Conservation (phyloP, 1,284 basidiomycete species). For the Ganoderma leucocontextum region DNA sequence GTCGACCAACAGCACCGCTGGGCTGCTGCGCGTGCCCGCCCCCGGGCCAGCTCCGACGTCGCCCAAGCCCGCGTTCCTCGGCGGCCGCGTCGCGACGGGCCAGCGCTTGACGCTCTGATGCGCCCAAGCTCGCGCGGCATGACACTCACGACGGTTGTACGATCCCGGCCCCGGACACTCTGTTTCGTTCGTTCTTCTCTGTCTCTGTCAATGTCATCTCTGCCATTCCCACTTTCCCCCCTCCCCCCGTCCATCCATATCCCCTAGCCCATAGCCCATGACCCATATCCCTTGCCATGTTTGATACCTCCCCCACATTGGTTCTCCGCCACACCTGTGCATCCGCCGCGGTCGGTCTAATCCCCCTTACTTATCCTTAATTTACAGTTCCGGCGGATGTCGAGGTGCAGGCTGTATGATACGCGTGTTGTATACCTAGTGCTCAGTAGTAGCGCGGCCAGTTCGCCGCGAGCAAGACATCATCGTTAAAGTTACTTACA, state of each 20-base stretch:
- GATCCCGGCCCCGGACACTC: background rate
- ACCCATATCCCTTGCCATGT: background rate
- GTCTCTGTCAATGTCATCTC: background rate
- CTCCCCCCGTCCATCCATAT: background rate
- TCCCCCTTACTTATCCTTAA: constrained; percentile 3
- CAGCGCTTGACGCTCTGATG: background rate
- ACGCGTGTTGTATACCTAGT: background rate
- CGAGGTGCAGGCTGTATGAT: background rate
- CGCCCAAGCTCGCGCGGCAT: background rate
- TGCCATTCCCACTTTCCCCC: background rate
- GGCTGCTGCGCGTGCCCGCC: background rate
- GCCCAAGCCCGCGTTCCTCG: background rate
- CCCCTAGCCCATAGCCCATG: background rate
- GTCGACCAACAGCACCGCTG: background rate
- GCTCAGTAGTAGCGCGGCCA: background rate
- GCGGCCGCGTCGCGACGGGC: background rate
- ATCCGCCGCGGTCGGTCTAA: constrained; percentile 2
- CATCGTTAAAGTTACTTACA: background rate
- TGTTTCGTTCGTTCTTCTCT: background rate
- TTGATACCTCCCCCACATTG: background rate
- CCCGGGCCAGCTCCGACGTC: background rate
- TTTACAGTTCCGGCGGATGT: background rate
- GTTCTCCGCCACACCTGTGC: background rate
- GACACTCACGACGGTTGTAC: background rate
- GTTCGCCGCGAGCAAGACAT: background rate